Conservation (phyloP, 139 green algal species). For the Tetraselmis striata region DNA sequence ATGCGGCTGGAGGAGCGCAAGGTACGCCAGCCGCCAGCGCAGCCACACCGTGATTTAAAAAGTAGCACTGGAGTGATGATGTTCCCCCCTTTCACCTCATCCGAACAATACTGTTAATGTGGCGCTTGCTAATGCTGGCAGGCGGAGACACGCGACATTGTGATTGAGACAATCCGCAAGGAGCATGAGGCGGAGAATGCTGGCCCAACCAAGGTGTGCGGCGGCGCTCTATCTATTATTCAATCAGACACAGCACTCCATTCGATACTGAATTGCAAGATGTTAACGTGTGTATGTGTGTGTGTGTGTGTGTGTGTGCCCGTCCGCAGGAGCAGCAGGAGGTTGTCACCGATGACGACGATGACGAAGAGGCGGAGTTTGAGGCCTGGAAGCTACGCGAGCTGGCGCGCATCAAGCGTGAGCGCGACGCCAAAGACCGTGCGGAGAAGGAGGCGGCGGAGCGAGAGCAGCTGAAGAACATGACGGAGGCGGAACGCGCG, state of each 20-base stretch:
- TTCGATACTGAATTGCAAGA: no score
- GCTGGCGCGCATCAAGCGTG: conserved; percentile 62
- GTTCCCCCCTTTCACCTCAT: no score
- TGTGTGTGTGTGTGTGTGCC: no score
- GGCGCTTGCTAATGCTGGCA: no score
- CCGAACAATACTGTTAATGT: no score
- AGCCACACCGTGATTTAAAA: no score
- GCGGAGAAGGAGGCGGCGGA: conserved; percentile 52
- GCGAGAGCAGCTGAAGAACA: conserved; percentile 60
- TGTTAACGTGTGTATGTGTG: no score
- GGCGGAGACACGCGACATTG: conserved; percentile 26
- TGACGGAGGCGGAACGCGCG: conserved; percentile 78
- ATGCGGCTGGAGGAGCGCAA: conserved; percentile 36
- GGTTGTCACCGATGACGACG: conserved; percentile 85
- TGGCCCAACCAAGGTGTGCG: neutral
- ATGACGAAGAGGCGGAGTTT: conserved; percentile 65
- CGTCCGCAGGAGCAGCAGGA: conserved; percentile 36
- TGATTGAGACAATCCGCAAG: conserved; percentile 12
- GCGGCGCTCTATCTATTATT: no score
- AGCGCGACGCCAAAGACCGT: conserved; percentile 29
- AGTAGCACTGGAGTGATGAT: no score
- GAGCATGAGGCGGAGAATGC: neutral
- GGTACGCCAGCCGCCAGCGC: conserved; percentile 18
- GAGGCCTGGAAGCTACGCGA: conserved; percentile 79
- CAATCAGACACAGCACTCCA: no score